Percentiles rank a stretch among this genome's conserved stretches.
phyloP scores from a whole-genome alignment of 768 basidiomycete genomes.

The Tulasnella sp. region DNA sequence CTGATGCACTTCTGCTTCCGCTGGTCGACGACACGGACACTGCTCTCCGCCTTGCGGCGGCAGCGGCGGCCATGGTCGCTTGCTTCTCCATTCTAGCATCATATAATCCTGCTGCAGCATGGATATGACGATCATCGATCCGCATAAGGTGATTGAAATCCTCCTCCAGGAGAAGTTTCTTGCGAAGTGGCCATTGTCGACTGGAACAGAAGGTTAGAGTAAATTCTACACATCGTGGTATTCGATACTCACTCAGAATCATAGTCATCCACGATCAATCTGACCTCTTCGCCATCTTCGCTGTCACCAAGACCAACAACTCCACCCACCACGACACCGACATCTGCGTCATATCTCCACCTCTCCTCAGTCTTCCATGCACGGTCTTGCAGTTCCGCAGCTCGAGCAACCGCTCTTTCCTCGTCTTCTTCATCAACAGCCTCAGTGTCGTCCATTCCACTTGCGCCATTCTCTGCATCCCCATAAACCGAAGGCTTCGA shows the following conservation, averaged over 20 bases:
- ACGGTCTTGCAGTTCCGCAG: slow-evolving; percentile 18
- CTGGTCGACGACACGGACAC: background rate
- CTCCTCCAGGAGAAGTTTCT: slow-evolving; percentile 11
- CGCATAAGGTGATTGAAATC: slow-evolving; percentile 8
- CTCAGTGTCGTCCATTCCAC: slow-evolving; percentile 19
- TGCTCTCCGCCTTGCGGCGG: background rate
- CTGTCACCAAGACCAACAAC: slow-evolving; percentile 18
- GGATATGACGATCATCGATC: slow-evolving; percentile 10
- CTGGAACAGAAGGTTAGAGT: slow-evolving; percentile 6
- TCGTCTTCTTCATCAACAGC: slow-evolving; percentile 5
- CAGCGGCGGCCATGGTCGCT: background rate
- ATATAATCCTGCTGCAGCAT: slow-evolving; percentile 3
- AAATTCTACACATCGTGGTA: background rate
- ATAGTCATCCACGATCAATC: slow-evolving; percentile 29
- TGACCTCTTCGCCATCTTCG: slow-evolving; percentile 22
- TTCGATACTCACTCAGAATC: slow-evolving; percentile 18
- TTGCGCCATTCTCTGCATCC: too few relatives aligned
- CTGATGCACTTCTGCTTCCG: background rate
- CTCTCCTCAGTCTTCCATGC: slow-evolving; percentile 26
- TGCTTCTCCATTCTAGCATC: slow-evolving; percentile 5
- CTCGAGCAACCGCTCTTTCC: slow-evolving; percentile 16
- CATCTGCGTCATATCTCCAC: slow-evolving; percentile 27
- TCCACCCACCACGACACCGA: slow-evolving; percentile 23
- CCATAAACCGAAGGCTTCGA: too few relatives aligned
- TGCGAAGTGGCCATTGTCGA: slow-evolving; percentile 8